These are phyloP conservation scores for Phytophthora fragariaefolia DNA, from an alignment of 352 stramenopile genomes.

Conservation along the genomic window DNA sequence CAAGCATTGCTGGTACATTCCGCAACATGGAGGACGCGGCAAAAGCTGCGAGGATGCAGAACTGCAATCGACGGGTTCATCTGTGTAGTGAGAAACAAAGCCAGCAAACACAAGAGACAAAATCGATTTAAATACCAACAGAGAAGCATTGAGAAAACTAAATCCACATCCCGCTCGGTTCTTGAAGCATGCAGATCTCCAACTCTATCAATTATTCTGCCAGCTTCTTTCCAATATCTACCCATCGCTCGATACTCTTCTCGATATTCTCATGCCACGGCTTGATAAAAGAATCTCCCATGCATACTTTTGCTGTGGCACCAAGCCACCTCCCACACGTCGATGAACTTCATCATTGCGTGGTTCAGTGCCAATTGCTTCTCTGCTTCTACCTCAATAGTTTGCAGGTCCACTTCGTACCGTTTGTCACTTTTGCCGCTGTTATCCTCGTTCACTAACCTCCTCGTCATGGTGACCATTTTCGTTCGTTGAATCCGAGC, in stretches of 20 bases:
- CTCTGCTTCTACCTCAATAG: constrained; percentile 6
- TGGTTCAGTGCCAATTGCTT: constrained; percentile 21
- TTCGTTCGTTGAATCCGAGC: constrained; percentile 23
- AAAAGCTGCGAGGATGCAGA: constrained; percentile 50
- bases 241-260: background rate
- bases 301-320: constrained; percentile 15
- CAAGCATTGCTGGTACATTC: constrained; percentile 79
- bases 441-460: constrained; percentile 11
- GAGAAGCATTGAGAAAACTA: background rate
- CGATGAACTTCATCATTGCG: constrained; percentile 8
- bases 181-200: constrained; percentile 1
- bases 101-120: background rate
- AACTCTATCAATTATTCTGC: constrained; percentile 1
- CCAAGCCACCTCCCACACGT: constrained; percentile 23
- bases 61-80: constrained; percentile 26
- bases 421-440: constrained; percentile 8
- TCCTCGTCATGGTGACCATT: constrained; percentile 11
- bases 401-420: constrained; percentile 10
- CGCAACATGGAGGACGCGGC: constrained; percentile 42
- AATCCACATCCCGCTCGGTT: constrained; percentile 1
- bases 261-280: background rate
- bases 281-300: constrained; percentile 22
- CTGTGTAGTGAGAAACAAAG: background rate
- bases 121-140: background rate
- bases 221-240: background rate